A percentile compares a stretch with the other conserved stretches of the same genome.
These are phyloP conservation scores for Hanseniaspora nectarophila DNA, from an alignment of 805 yeast genomes.

Conservation along the genomic window DNA sequence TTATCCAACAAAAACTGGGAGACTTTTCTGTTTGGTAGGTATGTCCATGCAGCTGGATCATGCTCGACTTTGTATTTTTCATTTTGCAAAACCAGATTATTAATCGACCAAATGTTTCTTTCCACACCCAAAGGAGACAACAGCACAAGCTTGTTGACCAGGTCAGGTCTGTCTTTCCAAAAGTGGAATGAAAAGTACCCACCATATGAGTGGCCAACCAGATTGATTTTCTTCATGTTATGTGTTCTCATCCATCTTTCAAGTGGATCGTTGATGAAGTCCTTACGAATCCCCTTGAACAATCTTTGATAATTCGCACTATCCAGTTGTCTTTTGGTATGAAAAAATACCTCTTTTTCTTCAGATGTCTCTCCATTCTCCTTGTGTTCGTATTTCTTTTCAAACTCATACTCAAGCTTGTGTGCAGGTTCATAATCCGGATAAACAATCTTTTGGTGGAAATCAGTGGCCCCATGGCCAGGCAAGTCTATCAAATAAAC, in stretches of 20 bases:
- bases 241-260: constrained; percentile 51
- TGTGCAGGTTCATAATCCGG: constrained; percentile 9
- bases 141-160: constrained; percentile 43
- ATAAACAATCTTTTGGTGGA: background rate
- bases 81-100: constrained; percentile 20
- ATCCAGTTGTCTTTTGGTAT: constrained; percentile 37
- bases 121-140: constrained; percentile 75
- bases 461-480: constrained; percentile 53
- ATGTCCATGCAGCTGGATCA: constrained; percentile 31
- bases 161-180: constrained; percentile 40
- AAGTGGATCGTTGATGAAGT: constrained; percentile 40
- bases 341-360: constrained; percentile 21
- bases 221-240: constrained; percentile 40
- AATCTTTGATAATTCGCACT: background rate
- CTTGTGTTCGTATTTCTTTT: constrained; percentile 17
- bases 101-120: constrained; percentile 49
- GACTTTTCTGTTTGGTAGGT: constrained; percentile 24
- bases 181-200: constrained; percentile 61
- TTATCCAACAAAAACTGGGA: constrained; percentile 27
- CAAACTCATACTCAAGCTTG: constrained; percentile 15
- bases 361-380: constrained; percentile 18
- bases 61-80: constrained; percentile 25
- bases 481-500: constrained; percentile 60
- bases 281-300: background rate
- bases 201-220: constrained; percentile 72